These are phyloP conservation scores for Aureobasidium lini DNA, from an alignment of 2,329 filamentous ascomycete species.

Conservation along the genomic window DNA sequence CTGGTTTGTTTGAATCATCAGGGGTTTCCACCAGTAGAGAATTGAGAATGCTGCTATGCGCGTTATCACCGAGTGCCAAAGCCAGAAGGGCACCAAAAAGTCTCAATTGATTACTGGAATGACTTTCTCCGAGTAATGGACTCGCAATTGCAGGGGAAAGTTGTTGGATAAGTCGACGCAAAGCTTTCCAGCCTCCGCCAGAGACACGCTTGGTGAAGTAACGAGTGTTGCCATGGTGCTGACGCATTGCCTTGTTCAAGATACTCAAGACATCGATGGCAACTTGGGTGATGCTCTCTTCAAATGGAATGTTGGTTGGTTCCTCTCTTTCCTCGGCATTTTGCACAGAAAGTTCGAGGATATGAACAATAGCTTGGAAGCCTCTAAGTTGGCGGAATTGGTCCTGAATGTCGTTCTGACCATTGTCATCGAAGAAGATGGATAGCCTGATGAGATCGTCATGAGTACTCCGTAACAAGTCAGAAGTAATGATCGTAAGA, in stretches of 20 bases:
- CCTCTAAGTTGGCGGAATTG: constrained; percentile 75
- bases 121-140: background rate
- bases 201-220: constrained; percentile 76
- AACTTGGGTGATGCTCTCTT: background rate
- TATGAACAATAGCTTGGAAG: constrained; percentile 65
- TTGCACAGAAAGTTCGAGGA: constrained; percentile 43
- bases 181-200: constrained; percentile 67
- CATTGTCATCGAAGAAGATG: constrained; percentile 10
- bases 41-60: background rate
- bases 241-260: constrained; percentile 65
- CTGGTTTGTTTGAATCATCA: background rate
- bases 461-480: constrained; percentile 8
- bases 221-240: constrained; percentile 76
- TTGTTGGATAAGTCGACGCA: constrained; percentile 58
- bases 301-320: background rate
- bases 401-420: constrained; percentile 44
- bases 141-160: background rate
- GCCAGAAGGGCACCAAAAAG: constrained; percentile 58
- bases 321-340: background rate
- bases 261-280: constrained; percentile 52
- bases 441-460: constrained; percentile 12
- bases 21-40: background rate
- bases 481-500: background rate
- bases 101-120: background rate
- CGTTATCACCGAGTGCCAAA: constrained; percentile 68